Evolutionary conservation across 2,329 filamentous ascomycete species (phyloP).

Genomic region (Mycogone perniciosa): DNA sequence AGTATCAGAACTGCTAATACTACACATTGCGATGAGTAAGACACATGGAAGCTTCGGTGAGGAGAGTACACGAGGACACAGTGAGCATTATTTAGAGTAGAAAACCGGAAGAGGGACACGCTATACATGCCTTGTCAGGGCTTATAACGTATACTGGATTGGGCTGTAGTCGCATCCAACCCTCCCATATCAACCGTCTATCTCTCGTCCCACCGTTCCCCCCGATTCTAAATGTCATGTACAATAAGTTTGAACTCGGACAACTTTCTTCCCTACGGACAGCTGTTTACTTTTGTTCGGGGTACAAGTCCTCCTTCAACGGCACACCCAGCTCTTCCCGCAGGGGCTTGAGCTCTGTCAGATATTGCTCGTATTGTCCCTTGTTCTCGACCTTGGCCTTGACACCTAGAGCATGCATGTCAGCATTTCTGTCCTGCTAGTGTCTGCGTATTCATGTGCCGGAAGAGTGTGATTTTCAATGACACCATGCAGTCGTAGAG

Average conservation of each 20-base stretch:
- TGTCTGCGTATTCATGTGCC: too few species aligned
- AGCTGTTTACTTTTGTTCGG: conserved; percentile 46
- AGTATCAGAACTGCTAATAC: not conserved
- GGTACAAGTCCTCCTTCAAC: conserved; percentile 90
- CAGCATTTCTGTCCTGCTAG: not conserved
- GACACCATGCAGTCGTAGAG: not conserved
- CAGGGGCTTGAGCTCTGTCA: conserved; percentile 85
- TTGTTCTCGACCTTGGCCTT: conserved; percentile 99
- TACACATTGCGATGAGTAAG: not conserved
- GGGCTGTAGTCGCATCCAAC: conserved; percentile 24
- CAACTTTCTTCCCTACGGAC: not conserved
- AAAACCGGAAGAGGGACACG: conserved; percentile 16
- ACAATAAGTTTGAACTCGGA: conserved; percentile 23
- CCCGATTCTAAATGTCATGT: conserved; percentile 29
- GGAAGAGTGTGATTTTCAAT: not conserved
- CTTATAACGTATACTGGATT: conserved; percentile 27
- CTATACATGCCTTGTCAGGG: conserved; percentile 19
- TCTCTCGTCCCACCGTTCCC: conserved; percentile 19
- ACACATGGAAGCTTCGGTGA: not conserved
- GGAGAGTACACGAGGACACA: not conserved
- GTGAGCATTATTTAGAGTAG: not conserved
- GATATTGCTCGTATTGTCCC: conserved; percentile 93
- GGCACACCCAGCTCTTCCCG: conserved; percentile 88
- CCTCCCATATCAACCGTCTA: conserved; percentile 21
- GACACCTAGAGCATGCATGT: conserved; percentile 58